Conservation (phyloP, 208 protist genomes). For the Leishmania arabica region DNA sequence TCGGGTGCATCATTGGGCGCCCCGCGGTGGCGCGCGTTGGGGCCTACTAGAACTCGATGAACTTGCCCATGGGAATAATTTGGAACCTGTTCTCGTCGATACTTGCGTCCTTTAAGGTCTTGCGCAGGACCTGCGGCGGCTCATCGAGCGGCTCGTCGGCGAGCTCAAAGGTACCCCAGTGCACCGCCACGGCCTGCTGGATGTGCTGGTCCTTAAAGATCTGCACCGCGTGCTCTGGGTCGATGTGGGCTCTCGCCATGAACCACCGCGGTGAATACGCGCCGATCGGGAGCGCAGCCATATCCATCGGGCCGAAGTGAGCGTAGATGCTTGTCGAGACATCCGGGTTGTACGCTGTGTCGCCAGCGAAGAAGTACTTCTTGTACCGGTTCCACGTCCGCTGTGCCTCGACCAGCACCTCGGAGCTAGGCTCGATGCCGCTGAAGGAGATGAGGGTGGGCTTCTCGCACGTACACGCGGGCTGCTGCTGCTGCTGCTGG, state of each 20-base stretch:
- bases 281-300: slow-evolving; percentile 83
- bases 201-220: slow-evolving; percentile 66
- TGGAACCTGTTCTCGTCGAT: slow-evolving; percentile 33
- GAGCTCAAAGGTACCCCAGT: slow-evolving; percentile 89
- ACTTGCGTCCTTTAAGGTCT: slow-evolving; percentile 22
- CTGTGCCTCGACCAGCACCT: slow-evolving; percentile 4
- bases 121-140: slow-evolving; percentile 48
- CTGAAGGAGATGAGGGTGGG: background rate
- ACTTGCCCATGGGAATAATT: slow-evolving; percentile 41
- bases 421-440: background rate
- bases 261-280: slow-evolving; percentile 82
- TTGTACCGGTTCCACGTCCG: slow-evolving; percentile 36
- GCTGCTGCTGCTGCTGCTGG: background rate
- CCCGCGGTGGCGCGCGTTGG: background rate
- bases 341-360: slow-evolving; percentile 51
- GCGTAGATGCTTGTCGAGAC: slow-evolving; percentile 58
- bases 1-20: background rate
- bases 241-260: slow-evolving; percentile 58
- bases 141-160: slow-evolving; percentile 77
- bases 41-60: slow-evolving; percentile 31
- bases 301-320: slow-evolving; percentile 49
- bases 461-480: slow-evolving; percentile 1
- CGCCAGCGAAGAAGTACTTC: slow-evolving; percentile 67
- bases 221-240: slow-evolving; percentile 73
- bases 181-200: slow-evolving; percentile 58